Evolutionary conservation across 2,329 filamentous ascomycete genomes (phyloP).

Genomic region (Chaetomium strumarium): DNA sequence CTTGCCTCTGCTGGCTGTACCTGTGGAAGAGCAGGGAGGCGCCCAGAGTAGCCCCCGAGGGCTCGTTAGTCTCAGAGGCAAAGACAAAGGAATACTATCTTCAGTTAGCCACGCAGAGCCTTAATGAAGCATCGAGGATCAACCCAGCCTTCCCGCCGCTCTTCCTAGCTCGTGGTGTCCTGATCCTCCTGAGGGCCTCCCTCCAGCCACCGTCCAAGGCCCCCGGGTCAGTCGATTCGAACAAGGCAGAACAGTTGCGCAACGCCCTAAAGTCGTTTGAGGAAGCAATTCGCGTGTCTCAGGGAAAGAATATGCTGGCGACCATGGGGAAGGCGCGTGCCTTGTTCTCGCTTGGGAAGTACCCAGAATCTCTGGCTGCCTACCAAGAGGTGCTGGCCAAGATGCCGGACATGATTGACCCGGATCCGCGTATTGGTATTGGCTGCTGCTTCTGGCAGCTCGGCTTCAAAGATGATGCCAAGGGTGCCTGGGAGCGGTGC

Average conservation of each 20-base stretch:
- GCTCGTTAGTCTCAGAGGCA: conserved; percentile 59
- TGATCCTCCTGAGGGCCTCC: conserved; percentile 82
- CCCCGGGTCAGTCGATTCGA: conserved; percentile 56
- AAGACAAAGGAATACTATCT: conserved; percentile 94
- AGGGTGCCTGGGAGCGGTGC: conserved; percentile 80
- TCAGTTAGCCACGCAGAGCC: conserved; percentile 77
- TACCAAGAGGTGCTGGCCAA: conserved; percentile 86
- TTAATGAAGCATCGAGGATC: conserved; percentile 93
- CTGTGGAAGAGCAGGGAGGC: conserved; percentile 84
- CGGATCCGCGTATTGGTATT: conserved; percentile 92
- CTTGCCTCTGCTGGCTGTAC: conserved; percentile 85
- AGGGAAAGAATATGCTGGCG: conserved; percentile 85
- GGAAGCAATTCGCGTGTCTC: conserved; percentile 79
- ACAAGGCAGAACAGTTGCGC: conserved; percentile 72
- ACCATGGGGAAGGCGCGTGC: conserved; percentile 84
- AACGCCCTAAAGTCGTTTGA: conserved; percentile 91
- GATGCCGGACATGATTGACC: conserved; percentile 83
- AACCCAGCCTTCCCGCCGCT: conserved; percentile 89
- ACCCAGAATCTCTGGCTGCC: conserved; percentile 70
- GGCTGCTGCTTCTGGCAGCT: conserved; percentile 97
- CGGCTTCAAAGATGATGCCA: conserved; percentile 89
- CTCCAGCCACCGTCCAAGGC: conserved; percentile 69
- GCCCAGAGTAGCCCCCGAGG: conserved; percentile 56
- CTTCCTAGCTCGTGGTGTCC: conserved; percentile 83
- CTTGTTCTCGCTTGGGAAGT: conserved; percentile 80